These are phyloP conservation scores for Balakata baccata DNA, from an alignment of 345 rosid genomes.

Conservation along the genomic window DNA sequence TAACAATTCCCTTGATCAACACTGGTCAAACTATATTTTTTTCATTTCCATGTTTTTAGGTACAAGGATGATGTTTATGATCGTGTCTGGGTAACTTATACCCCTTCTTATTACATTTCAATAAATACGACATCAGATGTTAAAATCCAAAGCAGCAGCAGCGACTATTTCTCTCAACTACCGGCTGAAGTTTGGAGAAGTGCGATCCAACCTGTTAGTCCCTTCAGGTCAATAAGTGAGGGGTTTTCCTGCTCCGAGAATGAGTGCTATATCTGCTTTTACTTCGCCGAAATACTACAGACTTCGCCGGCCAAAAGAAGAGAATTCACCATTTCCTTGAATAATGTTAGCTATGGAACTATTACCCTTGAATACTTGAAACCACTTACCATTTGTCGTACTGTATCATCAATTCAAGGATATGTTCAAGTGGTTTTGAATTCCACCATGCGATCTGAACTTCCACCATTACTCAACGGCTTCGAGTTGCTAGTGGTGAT, in stretches of 20 bases:
- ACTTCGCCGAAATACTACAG: conserved; percentile 21
- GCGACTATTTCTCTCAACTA: background rate
- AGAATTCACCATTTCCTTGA: conserved; percentile 13
- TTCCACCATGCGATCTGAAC: conserved; percentile 3
- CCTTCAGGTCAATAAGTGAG: background rate
- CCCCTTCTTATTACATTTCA: background rate
- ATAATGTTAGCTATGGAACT: background rate
- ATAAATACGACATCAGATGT: background rate
- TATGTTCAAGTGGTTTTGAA: background rate
- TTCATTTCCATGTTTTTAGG: conserved; percentile 1
- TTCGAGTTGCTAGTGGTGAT: background rate
- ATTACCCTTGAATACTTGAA: conserved; percentile 19
- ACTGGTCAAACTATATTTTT: no score
- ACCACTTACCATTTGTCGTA: conserved; percentile 2
- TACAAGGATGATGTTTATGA: conserved; percentile 24
- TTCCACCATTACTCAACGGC: conserved; percentile 34
- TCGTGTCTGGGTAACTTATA: conserved; percentile 28
- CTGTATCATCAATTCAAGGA: background rate
- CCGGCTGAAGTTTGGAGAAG: background rate
- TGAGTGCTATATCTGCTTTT: conserved; percentile 12
- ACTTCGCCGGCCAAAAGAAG: background rate
- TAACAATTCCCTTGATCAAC: no score
- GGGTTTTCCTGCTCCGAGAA: no score
- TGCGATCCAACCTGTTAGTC: background rate
- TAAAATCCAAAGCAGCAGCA: background rate